Evolutionary conservation across 352 stramenopile genomes (phyloP), one percentile per base, ranked within the genome.

Genomic region (Phytophthora fragariaefolia): DNA sequence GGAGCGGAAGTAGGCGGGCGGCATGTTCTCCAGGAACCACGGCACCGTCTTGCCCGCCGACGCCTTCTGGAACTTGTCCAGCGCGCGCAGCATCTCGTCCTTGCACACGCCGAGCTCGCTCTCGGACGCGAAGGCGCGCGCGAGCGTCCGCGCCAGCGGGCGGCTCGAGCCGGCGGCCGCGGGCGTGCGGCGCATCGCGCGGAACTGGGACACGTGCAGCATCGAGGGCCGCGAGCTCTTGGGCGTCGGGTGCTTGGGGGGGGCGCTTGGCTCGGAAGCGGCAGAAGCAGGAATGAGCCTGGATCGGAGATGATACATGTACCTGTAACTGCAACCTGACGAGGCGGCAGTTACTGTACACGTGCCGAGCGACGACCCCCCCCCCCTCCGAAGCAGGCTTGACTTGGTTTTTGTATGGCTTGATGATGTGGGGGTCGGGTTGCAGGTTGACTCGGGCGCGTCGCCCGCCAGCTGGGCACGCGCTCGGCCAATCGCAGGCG

Each of bases 1-100:
- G 49, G 91, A 87, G 58, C 90, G 83, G 71, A 96, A 97, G 80
- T 97, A 97, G n/a, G 90, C 73, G 17, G 83, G 80, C 22, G 90
- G 90, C 90, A 97, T 97, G 82, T 95, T 95, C 47, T 90, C 74
- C 45, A 97, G 63, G 68, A 96, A 96, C 90, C 90, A 96, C 65
- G 83, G 83, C 32, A 93, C 85, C 27, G 85, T 92, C 75, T 92
- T 91, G 67, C 62, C 55, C 6, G 85, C 85, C 1, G 83, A 74
- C 12, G 80, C 71, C 71, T 89, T 86, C 69, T 93, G 85, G 77
- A 90, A 88, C 56, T 79, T 76, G 64, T 90, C 80, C 38, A 93
- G 74, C 20, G 77, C 74, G 34, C 76, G 58, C 42, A 91, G 67
- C 58, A 91, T 62, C 63, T 89, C 71, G 10, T 89, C 65, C 45